phyloP scores from a whole-genome alignment of 345 rosid species.

The Salix brachista region DNA sequence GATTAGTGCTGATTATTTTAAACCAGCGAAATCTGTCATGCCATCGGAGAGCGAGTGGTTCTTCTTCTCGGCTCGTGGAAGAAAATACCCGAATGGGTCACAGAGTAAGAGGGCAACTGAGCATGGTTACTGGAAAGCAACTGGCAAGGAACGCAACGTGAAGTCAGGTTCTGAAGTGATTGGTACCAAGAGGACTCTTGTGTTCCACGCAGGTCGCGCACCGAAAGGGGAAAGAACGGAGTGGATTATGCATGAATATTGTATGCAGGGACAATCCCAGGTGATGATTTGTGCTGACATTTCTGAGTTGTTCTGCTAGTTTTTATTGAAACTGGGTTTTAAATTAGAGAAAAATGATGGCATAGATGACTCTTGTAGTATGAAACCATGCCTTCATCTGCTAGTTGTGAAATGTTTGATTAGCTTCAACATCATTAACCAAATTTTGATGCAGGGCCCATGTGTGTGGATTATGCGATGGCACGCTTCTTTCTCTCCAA shows the following conservation, averaged over 20 bases:
- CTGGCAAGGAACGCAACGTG: conserved; percentile 79
- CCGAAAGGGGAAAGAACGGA: conserved; percentile 90
- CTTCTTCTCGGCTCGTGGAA: conserved; percentile 79
- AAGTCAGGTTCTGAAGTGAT: conserved; percentile 50
- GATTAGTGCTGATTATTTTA: background rate
- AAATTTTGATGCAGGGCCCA: too few relatives aligned
- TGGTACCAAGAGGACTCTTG: conserved; percentile 89
- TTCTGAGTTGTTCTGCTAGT: too few relatives aligned
- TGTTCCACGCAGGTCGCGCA: conserved; percentile 84
- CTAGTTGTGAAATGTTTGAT: too few relatives aligned
- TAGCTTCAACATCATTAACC: too few relatives aligned
- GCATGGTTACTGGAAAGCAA: conserved; percentile 90
- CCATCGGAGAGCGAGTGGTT: conserved; percentile 85
- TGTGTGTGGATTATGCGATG: too few relatives aligned
- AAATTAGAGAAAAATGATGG: too few relatives aligned
- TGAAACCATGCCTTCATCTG: too few relatives aligned
- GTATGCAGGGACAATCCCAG: conserved; percentile 58
- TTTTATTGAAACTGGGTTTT: too few relatives aligned
- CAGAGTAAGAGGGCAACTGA: conserved; percentile 78
- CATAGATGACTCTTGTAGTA: too few relatives aligned
- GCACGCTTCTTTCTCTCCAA: too few relatives aligned
- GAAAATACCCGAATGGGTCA: conserved; percentile 80
- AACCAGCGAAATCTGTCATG: conserved; percentile 56
- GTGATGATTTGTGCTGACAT: conserved; percentile 23
- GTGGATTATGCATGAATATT: conserved; percentile 92